phyloP scores from a whole-genome alignment of 2,329 filamentous ascomycete species.

The Chaetomiaceae sp. region DNA sequence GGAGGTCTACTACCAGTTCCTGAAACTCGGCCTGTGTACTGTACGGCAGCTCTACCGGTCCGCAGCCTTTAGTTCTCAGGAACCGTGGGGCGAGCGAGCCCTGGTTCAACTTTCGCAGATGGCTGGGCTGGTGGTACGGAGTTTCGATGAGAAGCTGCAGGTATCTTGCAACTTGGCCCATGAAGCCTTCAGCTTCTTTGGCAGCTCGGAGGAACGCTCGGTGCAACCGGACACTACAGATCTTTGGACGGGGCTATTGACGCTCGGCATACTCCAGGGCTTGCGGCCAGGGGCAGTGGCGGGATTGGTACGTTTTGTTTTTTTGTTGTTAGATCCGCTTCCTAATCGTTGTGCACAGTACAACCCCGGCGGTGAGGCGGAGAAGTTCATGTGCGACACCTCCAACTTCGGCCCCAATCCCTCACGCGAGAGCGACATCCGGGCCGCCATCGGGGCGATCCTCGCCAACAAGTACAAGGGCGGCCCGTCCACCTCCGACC shows the following conservation, averaged over 20 bases:
- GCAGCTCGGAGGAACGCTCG: background rate
- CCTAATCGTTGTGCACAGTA: conserved; percentile 25
- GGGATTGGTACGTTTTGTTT: conserved; percentile 24
- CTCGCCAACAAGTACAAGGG: conserved; percentile 43
- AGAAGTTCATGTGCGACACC: conserved; percentile 21
- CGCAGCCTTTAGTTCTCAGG: conserved; percentile 7
- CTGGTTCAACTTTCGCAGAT: conserved; percentile 29
- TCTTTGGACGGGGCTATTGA: conserved; percentile 14
- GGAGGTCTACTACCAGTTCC: conserved; percentile 30
- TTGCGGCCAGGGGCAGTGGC: conserved; percentile 28
- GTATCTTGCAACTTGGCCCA: conserved; percentile 23
- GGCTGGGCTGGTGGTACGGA: conserved; percentile 29
- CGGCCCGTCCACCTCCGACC: conserved; percentile 19
- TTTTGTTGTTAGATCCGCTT: background rate
- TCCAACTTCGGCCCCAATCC: conserved; percentile 6
- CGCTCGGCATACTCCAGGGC: conserved; percentile 29
- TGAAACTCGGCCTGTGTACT: conserved; percentile 38
- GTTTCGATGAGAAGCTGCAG: conserved; percentile 28
- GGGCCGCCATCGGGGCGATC: conserved; percentile 36
- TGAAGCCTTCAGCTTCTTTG: conserved; percentile 29
- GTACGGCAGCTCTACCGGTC: conserved; percentile 39
- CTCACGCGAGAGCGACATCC: conserved; percentile 21
- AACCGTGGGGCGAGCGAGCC: conserved; percentile 21
- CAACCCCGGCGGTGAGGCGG: conserved; percentile 20
- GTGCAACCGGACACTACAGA: background rate